Evolutionary conservation across 2,329 filamentous ascomycete genomes (phyloP), one percentile per base, ranked within the genome.

Genomic region (Lasiodiplodia theobromae): DNA sequence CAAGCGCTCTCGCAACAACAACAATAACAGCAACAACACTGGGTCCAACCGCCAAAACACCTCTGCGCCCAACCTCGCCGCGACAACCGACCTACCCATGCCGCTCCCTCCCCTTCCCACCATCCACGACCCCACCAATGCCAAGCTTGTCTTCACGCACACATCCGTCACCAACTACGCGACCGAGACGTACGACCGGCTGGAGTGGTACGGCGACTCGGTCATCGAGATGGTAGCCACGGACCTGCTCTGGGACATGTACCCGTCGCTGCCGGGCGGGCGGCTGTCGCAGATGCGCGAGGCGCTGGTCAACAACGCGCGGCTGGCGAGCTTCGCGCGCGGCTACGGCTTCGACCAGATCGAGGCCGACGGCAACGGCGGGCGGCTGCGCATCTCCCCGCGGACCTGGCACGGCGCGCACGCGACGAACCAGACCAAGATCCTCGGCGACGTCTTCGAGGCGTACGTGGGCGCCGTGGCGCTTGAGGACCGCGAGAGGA

Each of bases 131-230:
- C 80, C 84, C 0, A 79, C 82, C 25, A 83, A 94, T 21, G 87
- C 90, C 73, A 81, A 80, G 31, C 86, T 88, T 18, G 87, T 89
- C 12, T 91, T 94, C 74, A 92, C 87, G 0, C 92, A 95, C 73
- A 81, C 70, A 6, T 77, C 77, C 10, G 67, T 71, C 53, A 70
- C 76, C 25, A 34, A 53, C n/a, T 38, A 66, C 2, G n/a, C 16
- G n/a, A 25, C 14, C n/a, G 23, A 44, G 1, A 38, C 23, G 74
- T 97, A 97, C 78, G 94, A 97, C 75, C 87, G 88, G 21, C 87
- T 97, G 7, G 95, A 98, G 79, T 94, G 95, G 82, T 85, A 97
- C 8, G 95, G 95, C 7, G 95, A 98, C 77, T 91, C 92, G 23
- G 95, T 95, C 73, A 83, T 97, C 64, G 92, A 96, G 75, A 81